phyloP scores from a whole-genome alignment of 352 stramenopile genomes.

The Globisporangium echinulatum region DNA sequence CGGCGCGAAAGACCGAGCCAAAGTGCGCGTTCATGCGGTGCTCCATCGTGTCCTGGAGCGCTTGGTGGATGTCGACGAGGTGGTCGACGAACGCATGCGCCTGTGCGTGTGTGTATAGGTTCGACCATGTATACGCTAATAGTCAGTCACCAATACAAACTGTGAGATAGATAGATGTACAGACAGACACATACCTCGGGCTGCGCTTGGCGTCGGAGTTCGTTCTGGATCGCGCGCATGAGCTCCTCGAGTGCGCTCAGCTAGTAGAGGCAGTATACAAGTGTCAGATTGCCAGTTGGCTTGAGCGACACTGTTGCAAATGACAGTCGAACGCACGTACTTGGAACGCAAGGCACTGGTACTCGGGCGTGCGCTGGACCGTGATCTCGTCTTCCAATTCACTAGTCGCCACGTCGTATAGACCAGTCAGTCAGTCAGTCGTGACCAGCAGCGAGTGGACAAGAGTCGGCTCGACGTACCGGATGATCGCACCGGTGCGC shows the following conservation, averaged over 20 bases:
- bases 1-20: conserved; percentile 80
- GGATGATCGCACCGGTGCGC: conserved; percentile 91
- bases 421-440: too few species aligned
- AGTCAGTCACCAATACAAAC: conserved; percentile 4
- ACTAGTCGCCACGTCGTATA: conserved; percentile 11
- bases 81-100: conserved; percentile 56
- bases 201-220: conserved; percentile 31
- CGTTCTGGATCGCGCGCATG: conserved; percentile 61
- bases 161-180: conserved; percentile 15
- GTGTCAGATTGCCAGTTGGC: background rate
- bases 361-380: conserved; percentile 48
- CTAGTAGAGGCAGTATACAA: conserved; percentile 10
- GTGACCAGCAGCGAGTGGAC: too few species aligned
- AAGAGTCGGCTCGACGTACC: conserved; percentile 20
- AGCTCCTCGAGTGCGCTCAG: conserved; percentile 55
- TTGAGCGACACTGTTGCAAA: background rate
- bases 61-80: conserved; percentile 53
- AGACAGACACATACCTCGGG: conserved; percentile 26
- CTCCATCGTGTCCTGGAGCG: conserved; percentile 68
- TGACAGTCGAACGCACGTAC: conserved; percentile 7
- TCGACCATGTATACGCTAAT: conserved; percentile 3
- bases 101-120: conserved; percentile 10
- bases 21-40: conserved; percentile 84
- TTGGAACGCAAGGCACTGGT: conserved; percentile 60
- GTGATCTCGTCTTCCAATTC: conserved; percentile 86